Evolutionary conservation across 768 basidiomycete genomes (phyloP).

Genomic region (Termitomyces sp.): DNA sequence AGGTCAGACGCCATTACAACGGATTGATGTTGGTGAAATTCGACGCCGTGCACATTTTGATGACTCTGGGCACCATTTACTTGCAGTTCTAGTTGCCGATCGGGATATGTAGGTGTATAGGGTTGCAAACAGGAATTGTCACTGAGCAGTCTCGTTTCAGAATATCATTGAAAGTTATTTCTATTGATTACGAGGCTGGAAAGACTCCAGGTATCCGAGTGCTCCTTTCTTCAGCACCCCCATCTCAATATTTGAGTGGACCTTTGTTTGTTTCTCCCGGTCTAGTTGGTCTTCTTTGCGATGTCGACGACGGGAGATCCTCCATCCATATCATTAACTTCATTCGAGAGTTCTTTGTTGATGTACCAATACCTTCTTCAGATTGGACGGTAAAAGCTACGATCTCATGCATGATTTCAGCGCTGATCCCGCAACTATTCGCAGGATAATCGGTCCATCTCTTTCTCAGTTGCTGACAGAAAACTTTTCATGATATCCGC

Average conservation of each 20-base stretch:
- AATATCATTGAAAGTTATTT: not conserved
- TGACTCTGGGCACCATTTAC: not conserved
- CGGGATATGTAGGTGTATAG: not conserved
- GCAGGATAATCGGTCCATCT: not conserved
- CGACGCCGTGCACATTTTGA: not conserved
- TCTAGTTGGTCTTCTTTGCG: slow-evolving; percentile 5
- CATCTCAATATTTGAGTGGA: not conserved
- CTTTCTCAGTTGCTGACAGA: not conserved
- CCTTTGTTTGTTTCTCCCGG: slow-evolving; percentile 6
- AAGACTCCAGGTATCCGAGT: not conserved
- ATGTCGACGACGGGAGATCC: not conserved
- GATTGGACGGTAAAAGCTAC: not conserved
- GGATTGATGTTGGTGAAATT: not conserved
- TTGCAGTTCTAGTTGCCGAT: not conserved
- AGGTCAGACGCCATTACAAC: not conserved
- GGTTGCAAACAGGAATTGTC: not conserved
- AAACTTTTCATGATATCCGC: not conserved
- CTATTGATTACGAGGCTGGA: not conserved
- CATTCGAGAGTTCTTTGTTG: not conserved
- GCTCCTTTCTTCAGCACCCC: not conserved
- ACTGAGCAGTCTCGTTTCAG: not conserved
- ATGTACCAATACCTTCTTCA: not conserved
- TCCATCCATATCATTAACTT: slow-evolving; percentile 5
- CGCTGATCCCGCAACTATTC: not conserved
- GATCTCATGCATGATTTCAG: not conserved